Conservation (phyloP, 805 yeast species). For the Yamadazyma ubonensis region DNA sequence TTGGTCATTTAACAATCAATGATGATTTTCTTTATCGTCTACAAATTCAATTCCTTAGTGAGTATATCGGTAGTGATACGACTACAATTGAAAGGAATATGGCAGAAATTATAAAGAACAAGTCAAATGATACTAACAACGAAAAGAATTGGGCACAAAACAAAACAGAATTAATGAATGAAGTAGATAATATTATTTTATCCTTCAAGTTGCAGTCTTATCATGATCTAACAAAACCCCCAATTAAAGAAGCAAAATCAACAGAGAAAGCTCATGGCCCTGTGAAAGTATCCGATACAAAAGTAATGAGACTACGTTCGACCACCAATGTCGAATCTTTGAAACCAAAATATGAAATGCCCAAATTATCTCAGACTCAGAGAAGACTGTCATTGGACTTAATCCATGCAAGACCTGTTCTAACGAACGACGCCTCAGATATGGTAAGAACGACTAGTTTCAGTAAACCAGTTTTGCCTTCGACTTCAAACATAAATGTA, state of each 20-base stretch:
- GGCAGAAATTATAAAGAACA: conserved; percentile 5
- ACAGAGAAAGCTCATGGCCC: not conserved
- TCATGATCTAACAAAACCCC: conserved; percentile 10
- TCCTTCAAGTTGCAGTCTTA: conserved; percentile 13
- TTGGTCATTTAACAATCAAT: conserved; percentile 13
- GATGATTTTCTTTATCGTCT: conserved; percentile 14
- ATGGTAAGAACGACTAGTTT: conserved; percentile 16
- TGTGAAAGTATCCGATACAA: too few species aligned
- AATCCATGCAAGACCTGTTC: conserved; percentile 21
- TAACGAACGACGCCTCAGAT: not conserved
- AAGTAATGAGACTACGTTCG: not conserved
- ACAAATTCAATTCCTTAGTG: conserved; percentile 15
- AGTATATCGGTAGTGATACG: conserved; percentile 12
- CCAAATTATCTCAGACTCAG: conserved; percentile 20
- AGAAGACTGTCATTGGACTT: conserved; percentile 30
- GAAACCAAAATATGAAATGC: conserved; percentile 16
- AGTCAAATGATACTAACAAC: conserved; percentile 10
- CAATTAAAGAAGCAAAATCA: conserved; percentile 2
- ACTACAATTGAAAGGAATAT: conserved; percentile 9
- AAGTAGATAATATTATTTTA: conserved; percentile 17
- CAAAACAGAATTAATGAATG: conserved; percentile 15
- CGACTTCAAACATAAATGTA: conserved; percentile 34
- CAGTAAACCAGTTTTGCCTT: conserved; percentile 30
- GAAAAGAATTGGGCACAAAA: conserved; percentile 16
- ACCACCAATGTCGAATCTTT: not conserved